Conservation (phyloP, 257 asterid genomes). For the Coffea eugenioides region DNA sequence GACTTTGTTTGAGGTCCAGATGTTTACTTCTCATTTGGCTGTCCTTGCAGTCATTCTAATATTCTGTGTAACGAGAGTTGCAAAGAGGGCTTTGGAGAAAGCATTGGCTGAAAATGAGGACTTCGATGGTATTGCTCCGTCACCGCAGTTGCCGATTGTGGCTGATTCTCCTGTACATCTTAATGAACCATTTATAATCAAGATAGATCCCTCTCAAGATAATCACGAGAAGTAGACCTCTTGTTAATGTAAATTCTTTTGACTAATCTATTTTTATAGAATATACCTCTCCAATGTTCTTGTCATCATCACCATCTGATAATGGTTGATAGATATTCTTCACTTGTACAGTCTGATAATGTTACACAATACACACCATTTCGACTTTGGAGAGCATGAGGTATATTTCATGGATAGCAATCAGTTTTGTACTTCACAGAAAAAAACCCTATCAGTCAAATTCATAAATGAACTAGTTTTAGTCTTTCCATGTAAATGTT, state of each 20-base stretch:
- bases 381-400: constrained; percentile 7
- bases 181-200: constrained; percentile 67
- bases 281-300: constrained; percentile 13
- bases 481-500: background rate
- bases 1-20: background rate
- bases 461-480: background rate
- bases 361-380: constrained; percentile 4
- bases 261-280: constrained; percentile 14
- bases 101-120: constrained; percentile 80
- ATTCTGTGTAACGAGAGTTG: constrained; percentile 66
- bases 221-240: constrained; percentile 47
- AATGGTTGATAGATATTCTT: constrained; percentile 34
- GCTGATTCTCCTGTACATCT: constrained; percentile 35
- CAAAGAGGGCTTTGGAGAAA: constrained; percentile 71
- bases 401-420: constrained; percentile 6
- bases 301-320: constrained; percentile 18
- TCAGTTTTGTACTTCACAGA: constrained; percentile 2
- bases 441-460: background rate
- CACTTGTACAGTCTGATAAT: constrained; percentile 52
- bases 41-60: constrained; percentile 56
- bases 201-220: constrained; percentile 60
- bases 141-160: constrained; percentile 41
- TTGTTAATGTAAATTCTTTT: constrained; percentile 49
- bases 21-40: background rate
- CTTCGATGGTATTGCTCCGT: constrained; percentile 31